A percentile compares a stretch with the other conserved stretches of the same genome.
phyloP scores from a whole-genome alignment of 1,284 basidiomycete genomes.

The Meripilus lineatus region DNA sequence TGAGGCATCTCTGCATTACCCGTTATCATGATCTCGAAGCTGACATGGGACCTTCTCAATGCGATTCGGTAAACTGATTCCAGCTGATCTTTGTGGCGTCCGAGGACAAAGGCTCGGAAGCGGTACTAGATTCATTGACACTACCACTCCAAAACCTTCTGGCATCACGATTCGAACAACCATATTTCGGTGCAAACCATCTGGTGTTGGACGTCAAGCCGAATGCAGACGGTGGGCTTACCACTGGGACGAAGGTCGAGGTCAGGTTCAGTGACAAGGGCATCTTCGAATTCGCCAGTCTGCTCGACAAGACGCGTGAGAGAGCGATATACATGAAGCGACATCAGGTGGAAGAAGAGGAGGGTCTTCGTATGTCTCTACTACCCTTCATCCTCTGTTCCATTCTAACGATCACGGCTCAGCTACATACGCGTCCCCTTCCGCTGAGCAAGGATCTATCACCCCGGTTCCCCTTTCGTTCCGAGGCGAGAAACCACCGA shows the following conservation, averaged over 20 bases:
- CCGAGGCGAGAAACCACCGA: too few relatives aligned
- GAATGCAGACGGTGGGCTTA: slow-evolving; percentile 57
- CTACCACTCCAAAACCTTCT: slow-evolving; percentile 62
- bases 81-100: slow-evolving; percentile 62
- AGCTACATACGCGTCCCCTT: neutral
- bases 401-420: neutral
- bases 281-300: slow-evolving; percentile 68
- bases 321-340: slow-evolving; percentile 69
- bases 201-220: slow-evolving; percentile 63
- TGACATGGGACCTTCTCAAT: neutral
- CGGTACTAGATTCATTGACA: slow-evolving; percentile 46
- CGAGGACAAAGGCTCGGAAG: slow-evolving; percentile 28
- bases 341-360: slow-evolving; percentile 46
- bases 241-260: slow-evolving; percentile 57
- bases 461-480: neutral
- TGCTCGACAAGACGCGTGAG: slow-evolving; percentile 72
- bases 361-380: slow-evolving; percentile 61
- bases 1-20: slow-evolving; percentile 29
- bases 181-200: slow-evolving; percentile 65
- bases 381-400: slow-evolving; percentile 1
- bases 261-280: slow-evolving; percentile 62
- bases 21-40: slow-evolving; percentile 1
- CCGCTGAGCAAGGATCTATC: neutral
- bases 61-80: neutral
- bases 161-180: slow-evolving; percentile 69